Conservation (phyloP, 768 basidiomycete species). For the Lactarius hatsudake region DNA sequence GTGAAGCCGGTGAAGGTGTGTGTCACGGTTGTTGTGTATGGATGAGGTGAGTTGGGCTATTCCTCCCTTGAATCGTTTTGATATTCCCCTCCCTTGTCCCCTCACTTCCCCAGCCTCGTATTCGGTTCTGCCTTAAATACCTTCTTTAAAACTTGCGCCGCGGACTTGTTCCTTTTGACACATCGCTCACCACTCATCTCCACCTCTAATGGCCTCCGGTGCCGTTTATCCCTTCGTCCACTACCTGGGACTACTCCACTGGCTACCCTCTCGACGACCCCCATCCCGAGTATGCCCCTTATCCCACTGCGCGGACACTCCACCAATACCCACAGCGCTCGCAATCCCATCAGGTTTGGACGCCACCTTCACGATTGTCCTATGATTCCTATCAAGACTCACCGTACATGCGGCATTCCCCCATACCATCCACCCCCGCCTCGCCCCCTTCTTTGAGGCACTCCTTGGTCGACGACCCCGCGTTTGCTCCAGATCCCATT, state of each 20-base stretch:
- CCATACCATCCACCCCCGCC: background rate
- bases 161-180: constrained; percentile 1
- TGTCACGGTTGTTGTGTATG: background rate
- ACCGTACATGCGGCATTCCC: constrained; percentile 1
- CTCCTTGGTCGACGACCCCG: constrained; percentile 32
- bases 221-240: constrained; percentile 9
- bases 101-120: background rate
- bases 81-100: background rate
- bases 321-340: constrained; percentile 10
- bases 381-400: constrained; percentile 20
- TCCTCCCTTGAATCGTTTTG: background rate
- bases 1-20: background rate
- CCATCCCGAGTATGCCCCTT: constrained; percentile 7
- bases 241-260: constrained; percentile 5
- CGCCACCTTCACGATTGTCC: constrained; percentile 12
- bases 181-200: constrained; percentile 16
- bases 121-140: background rate
- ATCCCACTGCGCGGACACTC: background rate
- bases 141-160: constrained; percentile 3
- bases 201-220: constrained; percentile 15
- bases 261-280: constrained; percentile 8
- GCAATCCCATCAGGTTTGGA: constrained; percentile 19
- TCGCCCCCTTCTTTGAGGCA: constrained; percentile 16
- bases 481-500: constrained; percentile 37
- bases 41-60: background rate